phyloP scores from a whole-genome alignment of 495 filamentous ascomycete species.

The Talaromyces proteolyticus region DNA sequence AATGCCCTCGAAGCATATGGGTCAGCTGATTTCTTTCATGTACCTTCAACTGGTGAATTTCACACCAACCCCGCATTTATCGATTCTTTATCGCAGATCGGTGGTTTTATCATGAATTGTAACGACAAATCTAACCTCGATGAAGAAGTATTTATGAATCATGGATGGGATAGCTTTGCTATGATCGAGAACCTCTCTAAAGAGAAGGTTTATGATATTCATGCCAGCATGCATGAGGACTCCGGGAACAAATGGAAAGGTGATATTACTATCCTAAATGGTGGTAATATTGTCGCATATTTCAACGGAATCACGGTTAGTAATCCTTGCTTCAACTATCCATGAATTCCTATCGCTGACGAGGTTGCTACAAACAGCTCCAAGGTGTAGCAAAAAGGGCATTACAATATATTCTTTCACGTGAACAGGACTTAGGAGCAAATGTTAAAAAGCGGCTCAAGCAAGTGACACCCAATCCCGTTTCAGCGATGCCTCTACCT shows the following conservation, averaged over 20 bases:
- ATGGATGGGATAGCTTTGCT: slow-evolving; percentile 73
- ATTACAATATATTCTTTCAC: not conserved
- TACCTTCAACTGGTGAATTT: slow-evolving; percentile 43
- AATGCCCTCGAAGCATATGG: slow-evolving; percentile 61
- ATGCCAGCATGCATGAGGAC: slow-evolving; percentile 64
- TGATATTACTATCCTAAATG: slow-evolving; percentile 44
- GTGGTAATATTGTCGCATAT: slow-evolving; percentile 56
- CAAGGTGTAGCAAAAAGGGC: not conserved
- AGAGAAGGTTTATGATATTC: slow-evolving; percentile 61
- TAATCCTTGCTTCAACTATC: no score
- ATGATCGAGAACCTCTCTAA: slow-evolving; percentile 58
- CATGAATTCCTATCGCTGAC: slow-evolving; percentile 1
- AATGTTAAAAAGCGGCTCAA: not conserved
- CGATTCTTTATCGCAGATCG: slow-evolving; percentile 41
- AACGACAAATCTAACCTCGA: slow-evolving; percentile 66
- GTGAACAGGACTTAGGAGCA: not conserved
- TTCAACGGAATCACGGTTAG: slow-evolving; percentile 60
- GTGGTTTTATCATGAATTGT: slow-evolving; percentile 77
- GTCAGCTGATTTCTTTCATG: slow-evolving; percentile 39
- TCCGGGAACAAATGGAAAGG: slow-evolving; percentile 64
- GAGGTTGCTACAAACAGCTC: not conserved
- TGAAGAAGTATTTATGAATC: slow-evolving; percentile 68
- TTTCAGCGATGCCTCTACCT: no score
- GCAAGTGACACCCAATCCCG: no score
- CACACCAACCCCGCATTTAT: not conserved